Base-by-base conservation (phyloP, 352 stramenopile genomes). In the Thalassiosira hispida region DNA sequence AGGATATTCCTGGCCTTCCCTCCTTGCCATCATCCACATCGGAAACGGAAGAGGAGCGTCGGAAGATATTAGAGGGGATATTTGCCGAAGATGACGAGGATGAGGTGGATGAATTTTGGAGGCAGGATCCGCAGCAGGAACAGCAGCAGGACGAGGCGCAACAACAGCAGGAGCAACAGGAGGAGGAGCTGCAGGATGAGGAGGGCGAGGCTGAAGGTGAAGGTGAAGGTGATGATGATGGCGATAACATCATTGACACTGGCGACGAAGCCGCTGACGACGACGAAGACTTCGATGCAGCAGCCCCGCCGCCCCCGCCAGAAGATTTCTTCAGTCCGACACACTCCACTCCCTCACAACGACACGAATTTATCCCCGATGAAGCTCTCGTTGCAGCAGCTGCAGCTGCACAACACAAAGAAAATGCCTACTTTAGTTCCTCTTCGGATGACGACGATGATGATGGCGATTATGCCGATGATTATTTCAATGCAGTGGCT, bases 61-160 rank as follows among this genome's bases (percentile, higher is more conserved):
- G 53, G 5, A 27, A 66, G 0, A 81, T 81, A 16, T 20, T 81
- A 12, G 65, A 69, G 7, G 60, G 53, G n/a, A 81, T 81, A n/a
- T 63, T 81, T 11, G 65, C 57, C 14, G 73, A 76, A 31, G 67
- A 72, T 16, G 73, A 81, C 16, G 73, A 81, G 5, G 73, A 81
- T 9, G 61, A 73, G 0, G 57, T 57, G 8, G 31, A 55, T 22
- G 63, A 64, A 9, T 38, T 38, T 38, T 38, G 31, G 31, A 38
- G 31, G 2, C 51, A 44, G 14, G 1, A 40, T 27, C 27, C 2
- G 38, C 11, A 29, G 47, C 47, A 16, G 20, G 22, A 52, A 38
- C 11, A 53, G 47, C 29, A 29, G 33, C 25, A 42, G 11, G n/a
- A 16, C 4, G 20, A 5, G 27, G n/a, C 0, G 8, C 16, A 20